These are phyloP conservation scores for Elymus sibiricus DNA, from an alignment of 176 grass and related monocot genomes.

Conservation along the genomic window DNA sequence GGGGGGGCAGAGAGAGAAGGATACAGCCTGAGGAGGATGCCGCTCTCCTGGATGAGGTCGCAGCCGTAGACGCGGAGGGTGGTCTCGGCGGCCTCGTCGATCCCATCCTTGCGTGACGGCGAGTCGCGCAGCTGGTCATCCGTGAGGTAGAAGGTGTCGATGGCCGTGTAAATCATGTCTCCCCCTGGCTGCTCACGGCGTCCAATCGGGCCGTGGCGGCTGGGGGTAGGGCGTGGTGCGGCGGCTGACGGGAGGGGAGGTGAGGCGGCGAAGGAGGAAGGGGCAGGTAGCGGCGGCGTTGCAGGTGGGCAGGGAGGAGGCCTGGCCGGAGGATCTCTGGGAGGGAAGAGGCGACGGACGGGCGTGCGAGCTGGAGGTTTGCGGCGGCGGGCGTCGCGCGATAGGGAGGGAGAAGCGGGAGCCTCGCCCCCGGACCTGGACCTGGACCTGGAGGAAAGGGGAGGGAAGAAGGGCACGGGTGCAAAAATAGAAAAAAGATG, in stretches of 20 bases:
- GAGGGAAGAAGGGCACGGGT: too few species aligned
- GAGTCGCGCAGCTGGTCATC: conserved; percentile 75
- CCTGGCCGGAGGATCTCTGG: background rate
- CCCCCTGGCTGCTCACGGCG: background rate
- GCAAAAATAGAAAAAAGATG: too few species aligned
- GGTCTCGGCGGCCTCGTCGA: conserved; percentile 75
- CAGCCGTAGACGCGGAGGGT: conserved; percentile 76
- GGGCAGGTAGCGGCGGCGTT: too few species aligned
- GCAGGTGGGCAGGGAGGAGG: background rate
- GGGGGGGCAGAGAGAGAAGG: background rate
- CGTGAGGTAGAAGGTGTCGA: conserved; percentile 91
- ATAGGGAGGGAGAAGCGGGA: background rate
- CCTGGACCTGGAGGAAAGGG: background rate
- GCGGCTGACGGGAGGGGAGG: background rate
- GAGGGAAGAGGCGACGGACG: background rate
- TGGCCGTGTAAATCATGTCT: conserved; percentile 83
- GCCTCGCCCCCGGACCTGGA: too few species aligned
- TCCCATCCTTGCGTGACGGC: conserved; percentile 86
- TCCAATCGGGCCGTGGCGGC: conserved; percentile 1
- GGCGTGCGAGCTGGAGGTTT: background rate
- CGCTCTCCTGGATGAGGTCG: conserved; percentile 91
- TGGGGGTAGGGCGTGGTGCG: background rate
- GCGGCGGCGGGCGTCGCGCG: background rate
- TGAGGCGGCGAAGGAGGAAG: background rate
- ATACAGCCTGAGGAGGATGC: conserved; percentile 92